Evolutionary conservation across 2,329 filamentous ascomycete species (phyloP), one percentile per base, ranked within the genome.

Genomic region (Pseudopithomyces chartarum): DNA sequence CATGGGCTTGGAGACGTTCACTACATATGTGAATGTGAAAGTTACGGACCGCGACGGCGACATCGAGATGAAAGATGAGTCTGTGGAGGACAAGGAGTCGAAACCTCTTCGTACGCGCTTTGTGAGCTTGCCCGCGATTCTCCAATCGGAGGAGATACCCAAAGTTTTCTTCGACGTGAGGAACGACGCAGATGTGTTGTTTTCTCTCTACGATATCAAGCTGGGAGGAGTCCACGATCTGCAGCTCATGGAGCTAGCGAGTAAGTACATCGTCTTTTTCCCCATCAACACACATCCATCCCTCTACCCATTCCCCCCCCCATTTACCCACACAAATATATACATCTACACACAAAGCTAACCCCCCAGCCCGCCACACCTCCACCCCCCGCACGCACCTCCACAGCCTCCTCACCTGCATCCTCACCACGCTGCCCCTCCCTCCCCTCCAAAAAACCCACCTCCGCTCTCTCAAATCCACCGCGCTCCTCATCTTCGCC

Each of bases 131-230:
- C 71, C 70, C 53, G 52, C 63, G 44, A 67, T 75, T 33, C 65
- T 76, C 2, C 34, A 76, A 56, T 50, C 58, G 6, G 22, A 45
- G 33, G 42, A 59, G 0, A 72, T 73, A 20, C 50, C 63, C 20
- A 69, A 69, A 36, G 65, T 62, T 22, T 67, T 70, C 58, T 71
- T 70, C 59, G 67, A 70, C 43, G 61, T 69, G 5, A 64, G 67
- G 3, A 68, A 69, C 50, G 67, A 70, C 51, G 69, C 68, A 1
- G 68, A 70, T 48, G 67, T 65, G 2, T 38, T 71, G 6, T 67
- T 61, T 42, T 13, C 52, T 5, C 65, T 62, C 39, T 69, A 54
- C 52, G 38, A 54, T 33, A 43, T 69, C 39, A 42, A 42, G 2
- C 50, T 68, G 19, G 51, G 58, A 44, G 59, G 62, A 1, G 47